These are phyloP conservation scores for Cryphonectria naterciae DNA, from an alignment of 2,329 filamentous ascomycete genomes.

Conservation along the genomic window DNA sequence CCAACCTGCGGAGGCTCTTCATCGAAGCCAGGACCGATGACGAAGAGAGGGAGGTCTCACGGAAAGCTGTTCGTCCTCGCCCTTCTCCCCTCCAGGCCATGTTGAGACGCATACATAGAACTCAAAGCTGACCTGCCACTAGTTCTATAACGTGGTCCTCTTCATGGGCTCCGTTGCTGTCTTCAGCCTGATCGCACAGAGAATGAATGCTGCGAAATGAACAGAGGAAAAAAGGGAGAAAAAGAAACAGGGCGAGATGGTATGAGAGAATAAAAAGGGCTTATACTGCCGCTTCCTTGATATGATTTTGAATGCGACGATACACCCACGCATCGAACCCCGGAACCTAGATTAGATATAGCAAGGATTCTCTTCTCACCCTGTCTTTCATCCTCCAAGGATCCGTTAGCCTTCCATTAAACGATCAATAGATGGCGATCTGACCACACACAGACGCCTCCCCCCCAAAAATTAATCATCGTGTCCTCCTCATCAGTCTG, in stretches of 20 bases:
- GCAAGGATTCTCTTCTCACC: neutral
- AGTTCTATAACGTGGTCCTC: constrained; percentile 97
- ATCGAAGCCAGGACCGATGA: constrained; percentile 26
- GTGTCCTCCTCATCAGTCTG: constrained; percentile 49
- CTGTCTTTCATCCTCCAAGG: neutral
- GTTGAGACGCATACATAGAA: neutral
- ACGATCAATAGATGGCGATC: neutral
- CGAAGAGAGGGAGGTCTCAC: constrained; percentile 85
- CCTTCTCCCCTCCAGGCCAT: neutral
- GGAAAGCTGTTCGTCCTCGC: constrained; percentile 71
- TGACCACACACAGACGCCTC: neutral
- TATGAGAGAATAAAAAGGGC: neutral
- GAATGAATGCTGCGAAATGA: constrained; percentile 63
- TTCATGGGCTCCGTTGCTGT: constrained; percentile 96
- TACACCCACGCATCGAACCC: neutral
- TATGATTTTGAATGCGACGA: neutral
- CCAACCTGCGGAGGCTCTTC: constrained; percentile 29
- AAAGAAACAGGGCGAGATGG: neutral
- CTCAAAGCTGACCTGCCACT: constrained; percentile 15
- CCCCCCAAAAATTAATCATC: neutral
- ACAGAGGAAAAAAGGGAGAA: neutral
- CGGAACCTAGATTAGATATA: neutral
- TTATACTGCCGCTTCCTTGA: neutral
- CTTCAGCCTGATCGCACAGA: constrained; percentile 91
- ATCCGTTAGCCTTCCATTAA: neutral